phyloP scores from a whole-genome alignment of 2,329 filamentous ascomycete species.

The Bipolaris bicolor region DNA sequence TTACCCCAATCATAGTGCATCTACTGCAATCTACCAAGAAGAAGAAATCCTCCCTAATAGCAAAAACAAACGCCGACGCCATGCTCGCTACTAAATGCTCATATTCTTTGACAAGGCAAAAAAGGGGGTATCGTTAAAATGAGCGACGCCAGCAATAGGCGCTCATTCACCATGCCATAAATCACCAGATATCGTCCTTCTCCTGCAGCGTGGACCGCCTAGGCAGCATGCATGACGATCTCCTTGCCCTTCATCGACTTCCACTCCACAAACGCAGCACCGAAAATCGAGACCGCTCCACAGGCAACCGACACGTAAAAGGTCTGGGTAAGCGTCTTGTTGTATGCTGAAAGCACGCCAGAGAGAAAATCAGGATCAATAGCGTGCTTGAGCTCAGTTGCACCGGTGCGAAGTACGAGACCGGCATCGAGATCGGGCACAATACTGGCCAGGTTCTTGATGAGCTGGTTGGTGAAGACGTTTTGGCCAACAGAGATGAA shows the following conservation, averaged over 20 bases:
- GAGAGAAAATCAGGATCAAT: slow-evolving; percentile 54
- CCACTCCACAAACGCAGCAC: slow-evolving; percentile 66
- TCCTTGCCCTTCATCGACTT: slow-evolving; percentile 67
- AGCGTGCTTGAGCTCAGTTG: slow-evolving; percentile 63
- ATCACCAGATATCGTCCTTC: background rate
- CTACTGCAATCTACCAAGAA: background rate
- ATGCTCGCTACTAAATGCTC: background rate
- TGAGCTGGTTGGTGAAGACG: slow-evolving; percentile 57
- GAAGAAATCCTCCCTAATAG: background rate
- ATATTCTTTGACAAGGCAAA: background rate
- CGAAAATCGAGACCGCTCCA: slow-evolving; percentile 61
- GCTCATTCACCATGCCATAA: background rate
- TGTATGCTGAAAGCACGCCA: slow-evolving; percentile 68
- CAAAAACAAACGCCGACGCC: background rate
- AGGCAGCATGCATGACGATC: slow-evolving; percentile 48
- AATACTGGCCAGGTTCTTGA: slow-evolving; percentile 47
- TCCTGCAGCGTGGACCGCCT: background rate
- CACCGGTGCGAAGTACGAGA: slow-evolving; percentile 56
- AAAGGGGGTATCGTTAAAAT: slow-evolving; percentile 10
- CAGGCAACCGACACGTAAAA: slow-evolving; percentile 67
- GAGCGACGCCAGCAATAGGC: background rate
- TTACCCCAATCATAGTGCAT: background rate
- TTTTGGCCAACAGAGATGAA: slow-evolving; percentile 59
- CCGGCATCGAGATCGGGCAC: slow-evolving; percentile 52
- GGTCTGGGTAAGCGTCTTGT: slow-evolving; percentile 62